phyloP scores from a whole-genome alignment of 257 asterid species.

The Fraxinus quadrangulata region DNA sequence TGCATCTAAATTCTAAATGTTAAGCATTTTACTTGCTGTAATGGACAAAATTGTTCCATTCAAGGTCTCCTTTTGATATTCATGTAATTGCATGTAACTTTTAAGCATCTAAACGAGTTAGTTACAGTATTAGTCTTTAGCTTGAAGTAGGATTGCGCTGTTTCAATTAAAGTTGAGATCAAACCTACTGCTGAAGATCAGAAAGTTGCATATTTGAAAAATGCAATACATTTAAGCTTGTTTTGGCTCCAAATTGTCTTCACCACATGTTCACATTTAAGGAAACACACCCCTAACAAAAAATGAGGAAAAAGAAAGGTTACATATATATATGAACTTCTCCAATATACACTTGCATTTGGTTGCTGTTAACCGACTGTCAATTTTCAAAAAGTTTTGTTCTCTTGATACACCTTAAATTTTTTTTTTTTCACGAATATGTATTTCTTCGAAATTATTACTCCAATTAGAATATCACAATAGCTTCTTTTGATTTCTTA shows the following conservation, averaged over 20 bases:
- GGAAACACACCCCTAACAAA: neutral
- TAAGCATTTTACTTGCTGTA: neutral
- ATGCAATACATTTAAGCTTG: neutral
- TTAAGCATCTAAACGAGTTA: no score
- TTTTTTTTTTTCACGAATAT: neutral
- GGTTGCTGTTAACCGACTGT: neutral
- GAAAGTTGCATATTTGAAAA: neutral
- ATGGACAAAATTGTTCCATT: no score
- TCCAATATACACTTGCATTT: neutral
- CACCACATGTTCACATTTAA: neutral
- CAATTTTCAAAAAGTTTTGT: neutral
- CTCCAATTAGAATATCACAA: neutral
- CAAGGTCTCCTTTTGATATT: no score
- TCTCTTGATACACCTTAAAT: neutral
- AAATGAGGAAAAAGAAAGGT: neutral
- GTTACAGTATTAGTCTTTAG: no score
- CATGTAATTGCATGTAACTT: no score
- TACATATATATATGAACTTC: neutral
- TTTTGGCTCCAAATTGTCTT: neutral
- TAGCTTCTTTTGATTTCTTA: neutral
- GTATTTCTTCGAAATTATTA: neutral
- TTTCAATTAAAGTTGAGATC: neutral
- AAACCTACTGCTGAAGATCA: neutral
- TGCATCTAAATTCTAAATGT: neutral
- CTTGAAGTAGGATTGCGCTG: no score